phyloP scores from a whole-genome alignment of 257 asterid species.

The Cynanchum wilfordii region DNA sequence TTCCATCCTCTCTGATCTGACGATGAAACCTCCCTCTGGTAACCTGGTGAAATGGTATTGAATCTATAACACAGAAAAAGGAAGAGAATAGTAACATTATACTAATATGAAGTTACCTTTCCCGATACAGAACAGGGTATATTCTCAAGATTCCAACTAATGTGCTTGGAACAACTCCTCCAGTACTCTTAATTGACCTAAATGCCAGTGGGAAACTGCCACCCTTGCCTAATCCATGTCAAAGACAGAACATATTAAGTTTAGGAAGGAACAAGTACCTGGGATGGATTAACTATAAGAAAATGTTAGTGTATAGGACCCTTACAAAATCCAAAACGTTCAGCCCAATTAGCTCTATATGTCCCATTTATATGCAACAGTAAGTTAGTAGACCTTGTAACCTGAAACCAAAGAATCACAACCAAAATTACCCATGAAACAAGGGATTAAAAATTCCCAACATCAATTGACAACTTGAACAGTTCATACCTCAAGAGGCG shows the following conservation, averaged over 20 bases:
- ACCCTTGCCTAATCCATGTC: slow-evolving; percentile 53
- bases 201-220: slow-evolving; percentile 69
- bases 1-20: slow-evolving; percentile 82
- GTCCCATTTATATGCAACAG: slow-evolving; percentile 81
- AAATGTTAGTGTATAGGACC: slow-evolving; percentile 17
- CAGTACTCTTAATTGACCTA: slow-evolving; percentile 74
- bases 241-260: slow-evolving; percentile 17
- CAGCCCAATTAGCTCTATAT: slow-evolving; percentile 97
- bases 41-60: slow-evolving; percentile 43
- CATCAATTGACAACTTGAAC: slow-evolving; percentile 19
- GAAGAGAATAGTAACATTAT: slow-evolving; percentile 1
- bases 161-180: slow-evolving; percentile 87
- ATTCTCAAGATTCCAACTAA: slow-evolving; percentile 71
- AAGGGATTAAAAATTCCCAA: slow-evolving; percentile 7
- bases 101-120: slow-evolving; percentile 55
- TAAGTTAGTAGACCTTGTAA: slow-evolving; percentile 45
- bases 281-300: slow-evolving; percentile 6
- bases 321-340: slow-evolving; percentile 89
- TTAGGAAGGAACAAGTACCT: slow-evolving; percentile 19
- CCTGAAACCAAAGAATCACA: slow-evolving; percentile 42
- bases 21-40: slow-evolving; percentile 49
- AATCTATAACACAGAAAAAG: slow-evolving; percentile 21
- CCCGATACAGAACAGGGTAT: slow-evolving; percentile 81
- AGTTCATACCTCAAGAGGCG: slow-evolving; percentile 74
- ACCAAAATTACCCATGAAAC: slow-evolving; percentile 17